Conservation (phyloP, 352 stramenopile species). For the Phytopythium helicoides region DNA sequence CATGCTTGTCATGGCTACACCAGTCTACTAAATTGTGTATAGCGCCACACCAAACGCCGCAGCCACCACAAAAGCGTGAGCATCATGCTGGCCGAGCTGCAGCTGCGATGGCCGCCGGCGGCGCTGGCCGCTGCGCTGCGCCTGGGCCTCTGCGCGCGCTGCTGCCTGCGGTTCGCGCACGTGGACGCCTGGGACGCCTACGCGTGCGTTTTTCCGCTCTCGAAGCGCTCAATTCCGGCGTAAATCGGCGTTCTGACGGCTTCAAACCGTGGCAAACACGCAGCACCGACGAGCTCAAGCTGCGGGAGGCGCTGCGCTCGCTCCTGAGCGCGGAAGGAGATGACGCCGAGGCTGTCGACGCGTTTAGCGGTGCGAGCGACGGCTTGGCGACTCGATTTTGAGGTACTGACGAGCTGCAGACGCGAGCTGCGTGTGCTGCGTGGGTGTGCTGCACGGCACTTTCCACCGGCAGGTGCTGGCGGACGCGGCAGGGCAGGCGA, state of each 20-base stretch:
- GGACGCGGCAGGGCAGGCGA: conserved; percentile 32
- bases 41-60: too few relatives aligned
- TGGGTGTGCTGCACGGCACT: conserved; percentile 48
- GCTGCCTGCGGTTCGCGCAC: conserved; percentile 59
- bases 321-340: not conserved
- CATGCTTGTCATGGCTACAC: too few relatives aligned
- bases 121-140: conserved; percentile 26
- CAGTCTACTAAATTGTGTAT: too few relatives aligned
- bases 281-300: conserved; percentile 28
- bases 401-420: too few relatives aligned
- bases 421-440: conserved; percentile 55
- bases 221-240: not conserved
- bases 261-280: not conserved
- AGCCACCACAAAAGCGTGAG: too few relatives aligned
- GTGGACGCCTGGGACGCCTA: conserved; percentile 48
- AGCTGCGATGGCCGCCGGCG: not conserved
- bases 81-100: too few relatives aligned
- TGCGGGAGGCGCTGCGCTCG: conserved; percentile 17
- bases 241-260: conserved; percentile 7
- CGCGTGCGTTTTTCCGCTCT: conserved; percentile 28
- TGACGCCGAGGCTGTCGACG: not conserved
- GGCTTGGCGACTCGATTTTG: not conserved
- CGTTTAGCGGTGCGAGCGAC: not conserved
- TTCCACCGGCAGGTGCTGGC: conserved; percentile 47
- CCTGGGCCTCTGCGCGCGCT: conserved; percentile 57